Evolutionary conservation across 148 eudicot species (phyloP).

Genomic region (Camellia japonica): DNA sequence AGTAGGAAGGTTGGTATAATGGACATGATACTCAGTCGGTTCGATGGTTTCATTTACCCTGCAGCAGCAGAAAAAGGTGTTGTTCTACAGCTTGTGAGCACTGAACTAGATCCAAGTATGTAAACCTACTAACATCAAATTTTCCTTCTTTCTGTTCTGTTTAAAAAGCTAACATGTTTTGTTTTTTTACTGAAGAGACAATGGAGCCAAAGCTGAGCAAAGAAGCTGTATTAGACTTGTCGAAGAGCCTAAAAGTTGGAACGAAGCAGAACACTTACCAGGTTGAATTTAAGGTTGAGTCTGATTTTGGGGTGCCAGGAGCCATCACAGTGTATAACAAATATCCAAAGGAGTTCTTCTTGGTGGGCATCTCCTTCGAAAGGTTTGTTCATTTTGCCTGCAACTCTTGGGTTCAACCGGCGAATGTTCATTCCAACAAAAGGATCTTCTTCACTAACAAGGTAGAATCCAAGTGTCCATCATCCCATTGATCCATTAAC

Average conservation of each 20-base stretch:
- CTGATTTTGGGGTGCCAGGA: slow-evolving; percentile 4
- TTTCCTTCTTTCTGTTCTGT: neutral
- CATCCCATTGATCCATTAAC: neutral
- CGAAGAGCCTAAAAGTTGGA: neutral
- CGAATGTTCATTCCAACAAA: neutral
- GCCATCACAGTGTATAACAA: neutral
- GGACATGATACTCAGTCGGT: neutral
- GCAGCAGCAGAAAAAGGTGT: neutral
- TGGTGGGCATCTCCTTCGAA: neutral
- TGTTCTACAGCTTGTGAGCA: slow-evolving; percentile 5
- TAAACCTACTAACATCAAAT: too few species aligned
- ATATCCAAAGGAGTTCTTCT: slow-evolving; percentile 4
- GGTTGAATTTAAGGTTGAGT: slow-evolving; percentile 1
- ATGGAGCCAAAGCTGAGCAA: neutral
- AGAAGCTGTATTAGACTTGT: neutral
- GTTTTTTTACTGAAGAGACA: neutral
- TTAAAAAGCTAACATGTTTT: neutral
- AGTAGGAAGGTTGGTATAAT: neutral
- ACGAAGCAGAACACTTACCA: neutral
- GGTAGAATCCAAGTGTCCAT: neutral
- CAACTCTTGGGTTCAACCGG: slow-evolving; percentile 11
- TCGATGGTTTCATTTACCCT: neutral
- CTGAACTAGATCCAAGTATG: slow-evolving; percentile 9
- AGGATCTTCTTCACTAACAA: slow-evolving; percentile 10
- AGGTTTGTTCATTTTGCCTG: slow-evolving; percentile 13